A percentile compares a stretch with the other conserved stretches of the same genome.
Evolutionary conservation across 805 yeast species (phyloP).

Genomic region (Cyberlindnera samutprakarnensis): DNA sequence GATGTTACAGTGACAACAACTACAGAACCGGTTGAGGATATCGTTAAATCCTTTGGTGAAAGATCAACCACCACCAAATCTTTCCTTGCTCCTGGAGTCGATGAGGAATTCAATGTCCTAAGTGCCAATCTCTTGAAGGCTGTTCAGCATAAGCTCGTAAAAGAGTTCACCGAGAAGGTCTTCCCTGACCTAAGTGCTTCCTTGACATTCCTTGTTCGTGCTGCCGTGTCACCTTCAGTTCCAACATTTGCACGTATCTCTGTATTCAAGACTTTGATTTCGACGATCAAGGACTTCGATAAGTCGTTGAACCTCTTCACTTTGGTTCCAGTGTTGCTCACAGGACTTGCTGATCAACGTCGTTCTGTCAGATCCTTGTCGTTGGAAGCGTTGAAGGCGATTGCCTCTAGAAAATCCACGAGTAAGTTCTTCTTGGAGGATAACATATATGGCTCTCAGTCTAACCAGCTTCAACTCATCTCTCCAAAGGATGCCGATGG

Average conservation of each 20-base stretch:
- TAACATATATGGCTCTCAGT: constrained; percentile 48
- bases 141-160: constrained; percentile 21
- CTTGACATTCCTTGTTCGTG: constrained; percentile 53
- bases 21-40: constrained; percentile 6
- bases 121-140: constrained; percentile 38
- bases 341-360: constrained; percentile 45
- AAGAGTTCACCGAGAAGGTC: constrained; percentile 24
- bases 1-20: constrained; percentile 14
- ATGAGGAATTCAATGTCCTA: constrained; percentile 34
- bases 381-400: constrained; percentile 29
- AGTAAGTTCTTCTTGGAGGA: constrained; percentile 40
- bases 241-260: constrained; percentile 51
- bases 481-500: constrained; percentile 56
- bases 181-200: constrained; percentile 36
- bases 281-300: constrained; percentile 25
- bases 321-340: constrained; percentile 49
- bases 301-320: constrained; percentile 39
- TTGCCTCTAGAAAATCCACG: constrained; percentile 29
- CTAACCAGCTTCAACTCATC: constrained; percentile 44
- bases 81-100: constrained; percentile 29
- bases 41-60: constrained; percentile 14
- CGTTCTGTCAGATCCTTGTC: constrained; percentile 42
- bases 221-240: constrained; percentile 46
- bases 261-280: constrained; percentile 36
- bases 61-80: constrained; percentile 19